Conservation (phyloP, 2,329 filamentous ascomycete genomes). For the Nannizziopsis barbatae region DNA sequence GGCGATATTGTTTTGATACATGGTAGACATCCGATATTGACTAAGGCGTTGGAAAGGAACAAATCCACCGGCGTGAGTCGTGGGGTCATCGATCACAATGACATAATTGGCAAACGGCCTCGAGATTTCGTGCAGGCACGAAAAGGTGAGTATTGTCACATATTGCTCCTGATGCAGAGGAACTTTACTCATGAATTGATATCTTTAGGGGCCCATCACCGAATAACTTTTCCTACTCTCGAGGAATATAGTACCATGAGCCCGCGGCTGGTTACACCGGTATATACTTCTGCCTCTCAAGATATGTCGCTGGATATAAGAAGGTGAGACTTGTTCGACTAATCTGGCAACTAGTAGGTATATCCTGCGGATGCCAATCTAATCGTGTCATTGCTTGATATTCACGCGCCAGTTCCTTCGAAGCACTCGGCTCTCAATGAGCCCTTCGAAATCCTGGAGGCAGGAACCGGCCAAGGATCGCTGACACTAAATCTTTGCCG, state of each 20-base stretch:
- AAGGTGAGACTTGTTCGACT: constrained; percentile 1
- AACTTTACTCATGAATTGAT: not conserved
- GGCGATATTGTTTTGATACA: constrained; percentile 35
- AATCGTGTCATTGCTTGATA: constrained; percentile 65
- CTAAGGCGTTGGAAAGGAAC: constrained; percentile 32
- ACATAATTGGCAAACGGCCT: constrained; percentile 53
- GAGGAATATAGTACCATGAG: constrained; percentile 61
- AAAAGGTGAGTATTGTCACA: constrained; percentile 29
- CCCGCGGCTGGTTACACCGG: constrained; percentile 62
- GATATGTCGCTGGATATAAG: too few relatives aligned
- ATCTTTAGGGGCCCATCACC: constrained; percentile 37
- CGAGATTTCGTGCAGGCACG: constrained; percentile 50
- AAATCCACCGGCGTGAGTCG: constrained; percentile 27
- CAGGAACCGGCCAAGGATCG: constrained; percentile 73
- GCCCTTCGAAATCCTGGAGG: constrained; percentile 66
- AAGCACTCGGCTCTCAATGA: constrained; percentile 23
- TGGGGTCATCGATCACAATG: constrained; percentile 35
- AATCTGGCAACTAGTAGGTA: constrained; percentile 40
- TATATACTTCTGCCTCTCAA: constrained; percentile 29
- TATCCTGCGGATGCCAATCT: constrained; percentile 65
- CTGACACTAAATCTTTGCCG: constrained; percentile 64
- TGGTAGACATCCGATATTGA: constrained; percentile 30
- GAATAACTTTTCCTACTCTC: constrained; percentile 55
- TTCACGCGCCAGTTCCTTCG: constrained; percentile 46
- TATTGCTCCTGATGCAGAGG: too few relatives aligned